Percentiles rank a stretch among this genome's conserved stretches.
phyloP scores from a whole-genome alignment of 2,329 filamentous ascomycete species.

The Cercospora sp. region DNA sequence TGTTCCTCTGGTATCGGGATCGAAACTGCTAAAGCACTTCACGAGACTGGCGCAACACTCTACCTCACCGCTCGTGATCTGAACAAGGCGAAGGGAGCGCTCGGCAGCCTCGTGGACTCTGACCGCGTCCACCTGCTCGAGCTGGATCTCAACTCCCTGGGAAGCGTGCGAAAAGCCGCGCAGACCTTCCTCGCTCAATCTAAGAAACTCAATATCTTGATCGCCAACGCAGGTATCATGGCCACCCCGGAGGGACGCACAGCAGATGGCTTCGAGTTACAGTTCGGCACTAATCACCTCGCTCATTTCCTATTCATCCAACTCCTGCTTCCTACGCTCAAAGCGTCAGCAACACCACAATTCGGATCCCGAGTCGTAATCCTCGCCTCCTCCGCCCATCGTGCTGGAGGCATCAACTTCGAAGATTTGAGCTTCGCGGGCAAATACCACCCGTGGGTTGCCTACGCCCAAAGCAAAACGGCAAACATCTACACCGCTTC shows the following conservation, averaged over 20 bases:
- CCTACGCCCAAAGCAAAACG: conserved; percentile 54
- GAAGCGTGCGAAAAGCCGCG: conserved; percentile 37
- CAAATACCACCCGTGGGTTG: conserved; percentile 39
- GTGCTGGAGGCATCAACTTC: conserved; percentile 38
- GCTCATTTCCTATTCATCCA: conserved; percentile 57
- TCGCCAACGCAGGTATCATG: conserved; percentile 44
- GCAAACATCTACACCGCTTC: conserved; percentile 55
- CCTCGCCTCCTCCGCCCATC: conserved; percentile 49
- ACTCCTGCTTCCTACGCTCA: conserved; percentile 49
- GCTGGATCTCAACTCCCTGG: conserved; percentile 18
- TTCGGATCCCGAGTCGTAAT: conserved; percentile 52
- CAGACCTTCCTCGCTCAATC: conserved; percentile 31
- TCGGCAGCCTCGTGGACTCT: not conserved
- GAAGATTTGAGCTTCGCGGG: conserved; percentile 36
- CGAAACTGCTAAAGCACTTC: conserved; percentile 46
- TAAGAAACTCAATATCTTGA: conserved; percentile 43
- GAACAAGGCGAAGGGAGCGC: conserved; percentile 2
- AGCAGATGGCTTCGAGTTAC: conserved; percentile 45
- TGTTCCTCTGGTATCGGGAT: conserved; percentile 44
- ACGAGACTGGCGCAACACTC: conserved; percentile 1
- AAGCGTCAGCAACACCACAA: conserved; percentile 41
- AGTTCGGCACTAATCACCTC: conserved; percentile 53
- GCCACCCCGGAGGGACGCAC: conserved; percentile 42
- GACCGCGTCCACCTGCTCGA: not conserved
- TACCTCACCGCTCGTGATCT: conserved; percentile 7